phyloP scores from a whole-genome alignment of 139 green algal genomes.

The Parachlorella kessleri region DNA sequence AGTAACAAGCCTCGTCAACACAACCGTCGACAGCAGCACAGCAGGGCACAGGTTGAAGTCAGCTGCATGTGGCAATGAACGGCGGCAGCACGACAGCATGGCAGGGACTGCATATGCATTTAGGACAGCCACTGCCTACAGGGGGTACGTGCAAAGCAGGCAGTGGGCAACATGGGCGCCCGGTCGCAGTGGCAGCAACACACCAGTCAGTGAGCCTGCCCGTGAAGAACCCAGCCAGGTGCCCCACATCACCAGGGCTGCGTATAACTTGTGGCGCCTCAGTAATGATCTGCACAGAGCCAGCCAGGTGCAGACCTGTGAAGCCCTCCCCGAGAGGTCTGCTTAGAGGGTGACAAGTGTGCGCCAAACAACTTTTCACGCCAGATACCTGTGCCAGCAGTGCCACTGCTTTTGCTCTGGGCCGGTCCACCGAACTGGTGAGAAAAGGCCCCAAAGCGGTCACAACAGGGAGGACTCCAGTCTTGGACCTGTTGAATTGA shows the following conservation, averaged over 20 bases:
- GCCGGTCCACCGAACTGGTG: constrained; percentile 16
- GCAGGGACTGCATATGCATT: too few species aligned
- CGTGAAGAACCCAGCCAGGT: constrained; percentile 44
- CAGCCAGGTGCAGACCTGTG: neutral
- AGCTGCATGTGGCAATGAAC: too few species aligned
- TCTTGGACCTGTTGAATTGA: too few species aligned
- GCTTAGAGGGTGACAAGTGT: neutral
- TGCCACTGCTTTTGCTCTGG: constrained; percentile 8
- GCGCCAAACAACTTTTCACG: neutral
- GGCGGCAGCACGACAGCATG: too few species aligned
- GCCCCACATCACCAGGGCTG: constrained; percentile 2
- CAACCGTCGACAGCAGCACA: too few species aligned
- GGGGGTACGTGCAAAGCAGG: too few species aligned
- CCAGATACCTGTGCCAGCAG: constrained; percentile 34
- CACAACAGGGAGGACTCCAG: too few species aligned
- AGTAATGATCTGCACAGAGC: constrained; percentile 20
- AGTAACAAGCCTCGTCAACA: too few species aligned
- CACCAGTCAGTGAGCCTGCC: constrained; percentile 32
- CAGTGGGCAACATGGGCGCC: neutral
- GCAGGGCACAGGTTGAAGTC: too few species aligned
- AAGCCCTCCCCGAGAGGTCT: neutral
- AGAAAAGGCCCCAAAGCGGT: constrained; percentile 26
- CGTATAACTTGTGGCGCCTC: constrained; percentile 3
- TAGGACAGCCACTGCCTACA: too few species aligned
- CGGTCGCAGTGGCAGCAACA: neutral